phyloP scores from a whole-genome alignment of 1,284 basidiomycete species.

The Kwoniella shivajii region DNA sequence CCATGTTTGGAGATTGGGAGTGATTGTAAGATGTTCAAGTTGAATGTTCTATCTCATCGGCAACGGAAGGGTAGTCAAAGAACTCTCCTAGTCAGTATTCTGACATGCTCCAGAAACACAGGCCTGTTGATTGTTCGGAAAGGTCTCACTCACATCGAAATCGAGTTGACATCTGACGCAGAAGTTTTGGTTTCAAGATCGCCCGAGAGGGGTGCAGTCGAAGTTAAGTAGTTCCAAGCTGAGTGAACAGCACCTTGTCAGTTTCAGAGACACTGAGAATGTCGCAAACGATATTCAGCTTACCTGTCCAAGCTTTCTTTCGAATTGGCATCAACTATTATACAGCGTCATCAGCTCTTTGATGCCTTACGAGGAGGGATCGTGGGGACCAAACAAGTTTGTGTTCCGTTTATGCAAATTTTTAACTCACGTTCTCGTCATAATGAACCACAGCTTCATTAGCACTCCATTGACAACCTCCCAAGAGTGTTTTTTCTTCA shows the following conservation, averaged over 20 bases:
- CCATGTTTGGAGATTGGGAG: constrained; percentile 63
- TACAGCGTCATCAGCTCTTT: not conserved
- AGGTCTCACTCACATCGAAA: constrained; percentile 62
- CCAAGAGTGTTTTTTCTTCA: constrained; percentile 63
- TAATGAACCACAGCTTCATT: constrained; percentile 72
- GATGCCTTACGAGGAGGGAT: not conserved
- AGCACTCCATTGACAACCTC: constrained; percentile 65
- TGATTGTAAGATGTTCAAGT: constrained; percentile 76
- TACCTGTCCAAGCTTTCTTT: constrained; percentile 65
- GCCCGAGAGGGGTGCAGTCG: constrained; percentile 51
- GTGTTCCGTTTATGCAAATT: too few species aligned
- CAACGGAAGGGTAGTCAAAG: not conserved
- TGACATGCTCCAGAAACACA: too few species aligned
- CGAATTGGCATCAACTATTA: constrained; percentile 67
- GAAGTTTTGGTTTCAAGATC: constrained; percentile 56
- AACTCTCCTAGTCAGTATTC: not conserved
- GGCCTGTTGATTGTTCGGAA: too few species aligned
- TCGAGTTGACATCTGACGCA: constrained; percentile 58
- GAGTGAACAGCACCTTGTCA: not conserved
- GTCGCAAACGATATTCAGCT: not conserved
- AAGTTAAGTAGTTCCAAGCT: constrained; percentile 70
- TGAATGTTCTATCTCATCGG: constrained; percentile 56
- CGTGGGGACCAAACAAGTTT: too few species aligned
- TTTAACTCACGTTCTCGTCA: constrained; percentile 59
- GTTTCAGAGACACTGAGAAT: not conserved